Base-by-base conservation (phyloP, 2,329 filamentous ascomycete genomes). In the Aspergillus hortae region DNA sequence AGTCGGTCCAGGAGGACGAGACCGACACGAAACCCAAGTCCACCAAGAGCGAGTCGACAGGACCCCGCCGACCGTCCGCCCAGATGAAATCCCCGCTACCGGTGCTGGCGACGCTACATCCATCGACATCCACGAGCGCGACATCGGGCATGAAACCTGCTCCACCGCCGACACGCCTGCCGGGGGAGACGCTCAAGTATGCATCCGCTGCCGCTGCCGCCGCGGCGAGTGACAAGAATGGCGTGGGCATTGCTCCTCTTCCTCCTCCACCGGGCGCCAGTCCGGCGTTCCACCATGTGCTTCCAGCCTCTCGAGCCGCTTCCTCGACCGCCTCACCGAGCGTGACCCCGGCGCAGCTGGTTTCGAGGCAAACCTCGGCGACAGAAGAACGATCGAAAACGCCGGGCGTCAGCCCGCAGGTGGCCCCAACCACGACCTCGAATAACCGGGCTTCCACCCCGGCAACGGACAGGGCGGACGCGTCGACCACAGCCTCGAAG, bases 181-280 rank as follows among this genome's bases (percentile, higher is more conserved):
- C 90, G 4, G 91, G 91, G 44, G 92, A 97, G 70, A 90, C 89
- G 1, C 79, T 99, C 60, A 97, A 97, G 74, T 99, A 99, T 69
- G 94, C 94, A 42, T 97, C 94, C 35, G 94, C 94, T 0, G 94
- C 94, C 0, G 94, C 94, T 0, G 94, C 94, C 0, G 94, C 92
- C 0, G 92, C 94, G 1, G 90, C 92, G 43, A 91, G 85, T 69
- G 91, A 96, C 74, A 92, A 90, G 76, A 92, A 87, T 67, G 82
- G 82, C 48, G 87, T 97, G 27, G 94, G 94, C 23, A 96, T 99
- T 66, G 87, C 92, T 53, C 94, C 94, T 38, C 79, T 97, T 65
- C 94, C 94, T 50, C 92, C 94, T 56, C 94, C 94, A 63, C 91
- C 91, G 25, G 88, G 88, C 48, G 71, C 74, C 41, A 65, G 67